Evolutionary conservation across 2,329 filamentous ascomycete genomes (phyloP).

Genomic region (Rutstroemia sydowiana): DNA sequence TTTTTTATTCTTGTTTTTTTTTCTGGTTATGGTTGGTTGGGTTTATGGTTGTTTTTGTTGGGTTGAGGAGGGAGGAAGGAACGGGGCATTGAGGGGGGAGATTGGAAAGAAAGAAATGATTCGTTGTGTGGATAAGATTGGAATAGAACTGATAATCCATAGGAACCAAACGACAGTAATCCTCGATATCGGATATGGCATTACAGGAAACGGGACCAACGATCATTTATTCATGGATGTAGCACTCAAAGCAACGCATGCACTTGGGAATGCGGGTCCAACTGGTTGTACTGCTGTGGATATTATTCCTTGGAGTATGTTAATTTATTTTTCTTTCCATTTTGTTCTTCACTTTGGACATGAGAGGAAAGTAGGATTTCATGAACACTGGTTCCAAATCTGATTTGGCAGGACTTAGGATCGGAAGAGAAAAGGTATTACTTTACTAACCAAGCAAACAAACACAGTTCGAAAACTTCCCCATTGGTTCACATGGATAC

Average conservation of each 20-base stretch:
- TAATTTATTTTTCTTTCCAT: not conserved
- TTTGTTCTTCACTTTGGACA: not conserved
- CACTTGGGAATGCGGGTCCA: slow-evolving; percentile 22
- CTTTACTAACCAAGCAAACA: too few relatives aligned
- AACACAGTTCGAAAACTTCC: slow-evolving; percentile 32
- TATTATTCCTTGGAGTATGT: slow-evolving; percentile 34
- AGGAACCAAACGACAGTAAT: slow-evolving; percentile 37
- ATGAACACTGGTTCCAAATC: not conserved
- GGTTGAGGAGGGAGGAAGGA: slow-evolving; percentile 21
- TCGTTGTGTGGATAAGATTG: too few relatives aligned
- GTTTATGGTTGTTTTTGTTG: not conserved
- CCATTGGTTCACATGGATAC: slow-evolving; percentile 26
- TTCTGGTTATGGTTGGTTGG: not conserved
- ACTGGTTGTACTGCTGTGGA: slow-evolving; percentile 36
- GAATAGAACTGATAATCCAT: too few relatives aligned
- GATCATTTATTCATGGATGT: slow-evolving; percentile 35
- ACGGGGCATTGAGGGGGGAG: too few relatives aligned
- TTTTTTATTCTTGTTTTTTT: not conserved
- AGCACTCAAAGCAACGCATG: slow-evolving; percentile 26
- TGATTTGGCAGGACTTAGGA: too few relatives aligned
- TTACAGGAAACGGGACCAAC: slow-evolving; percentile 31
- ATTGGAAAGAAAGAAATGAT: too few relatives aligned
- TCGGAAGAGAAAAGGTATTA: too few relatives aligned
- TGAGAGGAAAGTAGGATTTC: not conserved
- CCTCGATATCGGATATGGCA: slow-evolving; percentile 38